Conservation (phyloP, 2,329 filamentous ascomycete species). For the Eurotiales sp. region DNA sequence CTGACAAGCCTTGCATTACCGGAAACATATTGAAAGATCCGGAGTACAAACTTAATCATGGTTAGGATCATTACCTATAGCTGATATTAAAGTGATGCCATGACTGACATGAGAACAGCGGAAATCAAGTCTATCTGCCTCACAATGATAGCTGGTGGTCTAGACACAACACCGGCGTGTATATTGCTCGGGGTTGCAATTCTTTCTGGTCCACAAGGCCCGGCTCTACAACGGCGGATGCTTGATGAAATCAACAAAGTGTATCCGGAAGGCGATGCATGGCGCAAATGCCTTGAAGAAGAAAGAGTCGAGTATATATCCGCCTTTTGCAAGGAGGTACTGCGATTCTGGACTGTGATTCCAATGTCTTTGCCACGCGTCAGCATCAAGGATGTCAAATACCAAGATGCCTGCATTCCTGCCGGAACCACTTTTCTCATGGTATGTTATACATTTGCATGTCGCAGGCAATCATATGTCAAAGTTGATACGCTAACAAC, state of each 20-base stretch:
- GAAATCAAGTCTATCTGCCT: constrained; percentile 77
- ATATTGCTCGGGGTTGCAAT: constrained; percentile 76
- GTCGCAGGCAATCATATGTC: no score
- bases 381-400: constrained; percentile 69
- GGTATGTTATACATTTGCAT: no score
- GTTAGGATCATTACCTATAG: constrained; percentile 35
- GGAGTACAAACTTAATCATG: constrained; percentile 64
- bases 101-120: constrained; percentile 39
- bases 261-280: constrained; percentile 70
- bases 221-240: constrained; percentile 65
- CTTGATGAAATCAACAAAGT: constrained; percentile 66
- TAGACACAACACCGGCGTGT: constrained; percentile 79
- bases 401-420: constrained; percentile 64
- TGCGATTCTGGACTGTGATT: constrained; percentile 76
- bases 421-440: constrained; percentile 76
- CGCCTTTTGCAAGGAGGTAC: constrained; percentile 71
- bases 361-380: constrained; percentile 72
- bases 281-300: constrained; percentile 67
- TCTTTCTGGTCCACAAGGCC: constrained; percentile 63
- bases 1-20: constrained; percentile 64
- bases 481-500: no score
- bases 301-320: constrained; percentile 75
- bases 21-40: constrained; percentile 68
- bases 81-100: neutral
- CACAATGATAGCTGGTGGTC: constrained; percentile 75